Evolutionary conservation across 2,329 filamentous ascomycete genomes (phyloP), one percentile per base, ranked within the genome.

Genomic region (Madurella mycetomatis): DNA sequence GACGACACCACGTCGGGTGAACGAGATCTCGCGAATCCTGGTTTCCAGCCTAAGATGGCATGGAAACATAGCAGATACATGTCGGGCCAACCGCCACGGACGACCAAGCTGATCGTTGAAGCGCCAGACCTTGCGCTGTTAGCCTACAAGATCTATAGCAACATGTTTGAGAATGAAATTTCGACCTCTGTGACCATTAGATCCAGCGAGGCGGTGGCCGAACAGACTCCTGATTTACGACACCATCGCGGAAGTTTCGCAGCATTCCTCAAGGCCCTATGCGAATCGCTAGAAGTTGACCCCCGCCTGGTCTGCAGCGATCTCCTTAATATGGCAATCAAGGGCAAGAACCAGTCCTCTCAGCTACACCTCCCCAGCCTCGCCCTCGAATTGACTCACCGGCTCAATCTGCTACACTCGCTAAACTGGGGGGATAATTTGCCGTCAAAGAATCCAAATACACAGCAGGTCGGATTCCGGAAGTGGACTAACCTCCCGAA

Each of bases 121-220:
- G 61, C 70, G 0, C 57, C 68, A 2, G 64, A 70, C 9, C 65
- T 82, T 1, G 70, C 70, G 1, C 57, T 57, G 2, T 56, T 75
- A 9, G 56, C 80, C 1, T 72, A 74, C 49, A 54, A 67, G 3
- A 58, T 78, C 2, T 80, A 79, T 59, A 58, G 69, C 12, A 61
- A 70, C 8, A 76, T 81, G 70, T 79, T 81, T 45, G 49, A 64
- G 25, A 7, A 25, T 25, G 25, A 25, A 25, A 17, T 46, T 65
- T 18, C 76, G 79, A 59, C 69, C 73, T 44, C 51, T 67, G 18
- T 25, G 25, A 25, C 25, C 3, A 7, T 25, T 25, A 25, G 25
- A 25, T 25, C 25, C 25, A 7, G 25, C 25, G 7, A 4, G 25
- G 3, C 7, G 25, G 25, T 25, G 25, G 25, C 7, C 25, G 17